Conservation (phyloP, 768 basidiomycete species). For the Mycena crocata region DNA sequence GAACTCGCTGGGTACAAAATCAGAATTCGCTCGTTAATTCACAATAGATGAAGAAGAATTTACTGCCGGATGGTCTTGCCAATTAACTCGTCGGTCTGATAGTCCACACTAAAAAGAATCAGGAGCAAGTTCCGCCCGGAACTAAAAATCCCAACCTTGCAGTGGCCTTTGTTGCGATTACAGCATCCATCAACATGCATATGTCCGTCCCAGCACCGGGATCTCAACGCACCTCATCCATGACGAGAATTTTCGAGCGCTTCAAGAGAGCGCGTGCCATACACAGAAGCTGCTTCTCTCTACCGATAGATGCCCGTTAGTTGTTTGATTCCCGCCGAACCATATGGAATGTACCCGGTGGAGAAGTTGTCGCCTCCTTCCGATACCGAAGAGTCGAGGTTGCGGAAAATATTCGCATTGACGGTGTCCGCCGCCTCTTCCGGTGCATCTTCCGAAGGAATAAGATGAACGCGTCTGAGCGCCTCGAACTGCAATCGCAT, state of each 20-base stretch:
- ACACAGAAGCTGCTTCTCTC: constrained; percentile 83
- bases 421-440: constrained; percentile 60
- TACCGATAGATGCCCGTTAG: constrained; percentile 34
- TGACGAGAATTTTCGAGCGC: constrained; percentile 78
- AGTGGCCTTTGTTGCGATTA: constrained; percentile 61
- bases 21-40: background rate
- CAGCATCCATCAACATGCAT: too few relatives aligned
- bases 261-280: constrained; percentile 90
- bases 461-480: constrained; percentile 83
- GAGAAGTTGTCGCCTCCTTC: constrained; percentile 94
- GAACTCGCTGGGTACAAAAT: constrained; percentile 64
- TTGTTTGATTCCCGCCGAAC: background rate
- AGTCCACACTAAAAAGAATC: constrained; percentile 4
- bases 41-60: constrained; percentile 41
- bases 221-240: constrained; percentile 76
- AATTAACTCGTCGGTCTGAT: constrained; percentile 82
- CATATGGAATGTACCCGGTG: constrained; percentile 64
- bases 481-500: constrained; percentile 72
- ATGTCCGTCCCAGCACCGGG: background rate
- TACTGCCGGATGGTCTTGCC: constrained; percentile 83
- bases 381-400: constrained; percentile 77
- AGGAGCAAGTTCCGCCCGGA: background rate
- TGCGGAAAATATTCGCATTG: constrained; percentile 82
- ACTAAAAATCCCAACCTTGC: constrained; percentile 58
- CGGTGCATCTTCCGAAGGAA: constrained; percentile 64